phyloP scores from a whole-genome alignment of 768 basidiomycete genomes.

The Mycena olivaceomarginata region DNA sequence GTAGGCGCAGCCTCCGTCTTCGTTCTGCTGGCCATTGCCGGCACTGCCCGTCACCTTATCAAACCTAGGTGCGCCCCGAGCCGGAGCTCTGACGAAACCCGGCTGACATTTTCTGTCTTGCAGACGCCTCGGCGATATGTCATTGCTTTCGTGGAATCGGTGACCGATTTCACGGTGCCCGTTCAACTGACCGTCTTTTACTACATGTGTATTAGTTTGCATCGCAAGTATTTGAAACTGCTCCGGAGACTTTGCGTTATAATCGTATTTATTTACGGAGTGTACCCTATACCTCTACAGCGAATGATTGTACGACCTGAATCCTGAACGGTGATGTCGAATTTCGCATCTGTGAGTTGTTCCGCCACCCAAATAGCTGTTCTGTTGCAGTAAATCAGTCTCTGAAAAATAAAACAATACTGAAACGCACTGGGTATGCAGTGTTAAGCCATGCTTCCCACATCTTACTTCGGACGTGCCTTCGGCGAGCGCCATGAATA shows the following conservation, averaged over 20 bases:
- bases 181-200: slow-evolving; percentile 31
- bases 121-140: slow-evolving; percentile 93
- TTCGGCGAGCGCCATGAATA: slow-evolving; percentile 84
- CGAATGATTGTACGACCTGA: slow-evolving; percentile 66
- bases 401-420: slow-evolving; percentile 3
- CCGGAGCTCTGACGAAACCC: slow-evolving; percentile 12
- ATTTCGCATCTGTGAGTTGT: slow-evolving; percentile 80
- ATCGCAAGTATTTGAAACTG: slow-evolving; percentile 12
- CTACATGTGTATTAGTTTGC: slow-evolving; percentile 44
- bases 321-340: slow-evolving; percentile 68
- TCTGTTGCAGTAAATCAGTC: slow-evolving; percentile 48
- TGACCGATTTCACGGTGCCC: slow-evolving; percentile 46
- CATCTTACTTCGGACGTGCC: slow-evolving; percentile 76
- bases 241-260: slow-evolving; percentile 35
- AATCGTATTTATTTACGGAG: slow-evolving; percentile 48
- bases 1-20: slow-evolving; percentile 93
- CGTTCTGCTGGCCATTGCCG: slow-evolving; percentile 89
- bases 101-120: slow-evolving; percentile 39
- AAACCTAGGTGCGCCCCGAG: slow-evolving; percentile 83
- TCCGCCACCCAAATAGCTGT: slow-evolving; percentile 87
- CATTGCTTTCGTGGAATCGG: slow-evolving; percentile 90
- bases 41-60: slow-evolving; percentile 94
- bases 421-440: slow-evolving; percentile 78
- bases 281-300: slow-evolving; percentile 81
- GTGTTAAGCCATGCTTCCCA: slow-evolving; percentile 72